Percentiles rank a stretch among this genome's conserved stretches.
Conservation (phyloP, 345 rosid genomes). For the Aegle marmelos region DNA sequence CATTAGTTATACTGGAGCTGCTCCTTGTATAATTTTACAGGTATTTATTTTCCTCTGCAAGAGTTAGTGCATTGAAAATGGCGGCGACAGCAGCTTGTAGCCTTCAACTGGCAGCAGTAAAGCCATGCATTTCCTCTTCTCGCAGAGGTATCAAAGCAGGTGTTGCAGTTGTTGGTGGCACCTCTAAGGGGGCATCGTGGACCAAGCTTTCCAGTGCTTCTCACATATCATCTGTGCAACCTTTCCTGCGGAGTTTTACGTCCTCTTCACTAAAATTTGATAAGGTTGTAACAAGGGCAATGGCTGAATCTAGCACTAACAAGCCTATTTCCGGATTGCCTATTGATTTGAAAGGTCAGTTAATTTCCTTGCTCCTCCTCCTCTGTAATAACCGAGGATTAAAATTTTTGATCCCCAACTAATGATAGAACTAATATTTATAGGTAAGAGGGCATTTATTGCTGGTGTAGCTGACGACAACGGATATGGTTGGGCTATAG, state of each 20-base stretch:
- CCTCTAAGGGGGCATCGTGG: constrained; percentile 44
- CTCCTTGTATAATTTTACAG: constrained; percentile 13
- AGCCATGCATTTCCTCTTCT: constrained; percentile 54
- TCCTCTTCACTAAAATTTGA: constrained; percentile 36
- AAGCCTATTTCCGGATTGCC: constrained; percentile 63
- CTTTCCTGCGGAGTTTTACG: constrained; percentile 30
- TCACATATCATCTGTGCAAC: constrained; percentile 45
- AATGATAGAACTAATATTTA: constrained; percentile 12
- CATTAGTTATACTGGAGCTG: background rate
- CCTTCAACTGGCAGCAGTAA: constrained; percentile 50
- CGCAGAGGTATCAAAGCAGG: constrained; percentile 40
- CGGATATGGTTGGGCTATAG: constrained; percentile 99
- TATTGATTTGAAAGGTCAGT: constrained; percentile 76
- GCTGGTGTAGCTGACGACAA: constrained; percentile 98
- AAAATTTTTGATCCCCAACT: background rate
- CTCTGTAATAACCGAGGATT: background rate
- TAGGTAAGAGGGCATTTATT: constrained; percentile 94
- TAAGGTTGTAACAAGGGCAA: constrained; percentile 53
- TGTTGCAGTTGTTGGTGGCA: constrained; percentile 33
- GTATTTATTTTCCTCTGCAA: constrained; percentile 15
- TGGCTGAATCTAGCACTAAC: constrained; percentile 51
- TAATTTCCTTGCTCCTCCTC: background rate
- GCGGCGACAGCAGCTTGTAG: constrained; percentile 56
- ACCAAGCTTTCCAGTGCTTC: constrained; percentile 43
- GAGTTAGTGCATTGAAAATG: constrained; percentile 41